Evolutionary conservation across 2,329 filamentous ascomycete species (phyloP).

Genomic region (Colletotrichum lupini): DNA sequence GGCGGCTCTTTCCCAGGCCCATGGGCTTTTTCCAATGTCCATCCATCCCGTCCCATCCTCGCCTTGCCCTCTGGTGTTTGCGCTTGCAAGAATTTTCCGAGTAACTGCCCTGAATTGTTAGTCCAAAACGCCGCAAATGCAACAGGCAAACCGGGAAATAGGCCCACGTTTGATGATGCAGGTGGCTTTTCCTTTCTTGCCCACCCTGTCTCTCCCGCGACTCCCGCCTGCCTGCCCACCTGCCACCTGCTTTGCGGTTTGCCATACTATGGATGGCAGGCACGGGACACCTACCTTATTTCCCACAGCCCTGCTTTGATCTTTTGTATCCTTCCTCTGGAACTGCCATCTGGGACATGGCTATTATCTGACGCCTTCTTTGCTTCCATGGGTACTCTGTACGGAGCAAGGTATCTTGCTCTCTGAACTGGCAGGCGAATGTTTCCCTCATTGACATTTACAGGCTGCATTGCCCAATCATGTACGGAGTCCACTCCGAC

Average conservation of each 20-base stretch:
- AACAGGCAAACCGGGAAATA: neutral
- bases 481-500: neutral
- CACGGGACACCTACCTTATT: neutral
- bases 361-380: neutral
- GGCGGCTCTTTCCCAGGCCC: slow-evolving; percentile 20
- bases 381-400: neutral
- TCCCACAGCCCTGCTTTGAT: neutral
- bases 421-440: neutral
- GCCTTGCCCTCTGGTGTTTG: neutral
- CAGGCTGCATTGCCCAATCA: neutral
- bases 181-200: neutral
- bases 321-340: neutral
- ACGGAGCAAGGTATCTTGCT: no score
- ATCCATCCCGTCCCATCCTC: neutral
- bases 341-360: neutral
- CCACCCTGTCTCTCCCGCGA: neutral
- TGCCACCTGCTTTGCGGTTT: neutral
- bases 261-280: neutral
- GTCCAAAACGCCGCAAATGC: neutral
- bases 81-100: slow-evolving; percentile 1
- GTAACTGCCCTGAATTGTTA: neutral
- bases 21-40: neutral
- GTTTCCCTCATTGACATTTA: neutral
- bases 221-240: no score
- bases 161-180: slow-evolving; percentile 9